Evolutionary conservation across 129 eudicot genomes (phyloP).

Genomic region (Heracleum sosnowskyi): DNA sequence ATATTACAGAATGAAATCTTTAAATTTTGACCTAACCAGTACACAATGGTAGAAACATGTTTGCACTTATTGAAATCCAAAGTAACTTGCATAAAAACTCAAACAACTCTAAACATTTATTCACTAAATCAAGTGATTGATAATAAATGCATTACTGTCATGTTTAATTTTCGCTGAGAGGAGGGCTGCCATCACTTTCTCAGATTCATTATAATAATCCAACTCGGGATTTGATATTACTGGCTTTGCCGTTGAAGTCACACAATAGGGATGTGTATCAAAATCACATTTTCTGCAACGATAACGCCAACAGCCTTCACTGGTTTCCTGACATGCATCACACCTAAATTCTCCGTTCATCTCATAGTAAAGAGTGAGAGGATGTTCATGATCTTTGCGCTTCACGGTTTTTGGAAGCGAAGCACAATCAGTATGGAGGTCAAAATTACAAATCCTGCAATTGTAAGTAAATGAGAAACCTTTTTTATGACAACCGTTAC

Average conservation of each 20-base stretch:
- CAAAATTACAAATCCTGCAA: constrained; percentile 40
- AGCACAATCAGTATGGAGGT: constrained; percentile 56
- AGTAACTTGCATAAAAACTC: background rate
- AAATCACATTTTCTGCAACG: constrained; percentile 58
- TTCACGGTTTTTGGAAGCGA: constrained; percentile 38
- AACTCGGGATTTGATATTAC: background rate
- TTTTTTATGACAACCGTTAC: constrained; percentile 47
- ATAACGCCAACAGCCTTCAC: constrained; percentile 52
- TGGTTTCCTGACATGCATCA: constrained; percentile 46
- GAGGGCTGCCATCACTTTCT: background rate
- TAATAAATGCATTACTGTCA: background rate
- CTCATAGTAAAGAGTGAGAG: constrained; percentile 27
- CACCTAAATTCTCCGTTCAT: constrained; percentile 19
- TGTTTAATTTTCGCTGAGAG: background rate
- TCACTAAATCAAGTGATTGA: constrained; percentile 9
- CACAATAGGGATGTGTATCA: constrained; percentile 66
- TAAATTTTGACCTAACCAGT: background rate
- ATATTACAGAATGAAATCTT: background rate
- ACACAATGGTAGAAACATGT: background rate
- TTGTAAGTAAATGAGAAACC: constrained; percentile 51
- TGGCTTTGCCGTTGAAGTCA: background rate
- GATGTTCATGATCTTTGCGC: constrained; percentile 51
- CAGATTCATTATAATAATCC: background rate
- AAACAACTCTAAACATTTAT: no score
- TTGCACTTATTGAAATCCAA: background rate